These are phyloP conservation scores for Lizanozyma gosingica DNA, from an alignment of 1,139 yeast genomes.

Conservation along the genomic window DNA sequence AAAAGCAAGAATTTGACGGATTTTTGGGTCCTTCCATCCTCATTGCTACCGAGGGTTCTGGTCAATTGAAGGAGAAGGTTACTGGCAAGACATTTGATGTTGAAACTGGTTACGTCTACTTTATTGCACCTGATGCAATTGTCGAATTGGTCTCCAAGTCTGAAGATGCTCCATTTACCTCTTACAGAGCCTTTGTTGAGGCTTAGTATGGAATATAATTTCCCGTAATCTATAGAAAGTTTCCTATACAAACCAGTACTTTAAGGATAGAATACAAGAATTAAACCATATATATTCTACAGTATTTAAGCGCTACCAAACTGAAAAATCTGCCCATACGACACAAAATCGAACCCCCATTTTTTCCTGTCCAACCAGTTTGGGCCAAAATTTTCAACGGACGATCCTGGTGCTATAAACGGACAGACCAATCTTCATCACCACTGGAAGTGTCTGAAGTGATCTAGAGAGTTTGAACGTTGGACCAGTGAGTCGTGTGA, in stretches of 20 bases:
- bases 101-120: conserved; percentile 68
- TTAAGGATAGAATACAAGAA: no score
- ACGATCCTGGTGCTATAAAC: no score
- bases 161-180: conserved; percentile 45
- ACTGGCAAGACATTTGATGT: conserved; percentile 32
- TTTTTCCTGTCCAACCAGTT: not conserved
- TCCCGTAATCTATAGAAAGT: no score
- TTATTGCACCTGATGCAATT: conserved; percentile 70
- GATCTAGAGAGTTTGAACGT: no score
- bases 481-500: no score
- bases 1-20: conserved; percentile 38
- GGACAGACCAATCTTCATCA: no score
- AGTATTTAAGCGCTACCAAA: not conserved
- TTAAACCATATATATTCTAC: not conserved
- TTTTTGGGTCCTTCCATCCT: conserved; percentile 84
- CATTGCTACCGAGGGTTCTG: conserved; percentile 76
- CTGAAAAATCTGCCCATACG: not conserved
- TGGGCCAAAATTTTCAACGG: not conserved
- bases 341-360: not conserved
- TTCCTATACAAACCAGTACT: no score
- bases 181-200: conserved; percentile 85
- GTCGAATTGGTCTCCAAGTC: conserved; percentile 50
- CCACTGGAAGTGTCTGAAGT: no score
- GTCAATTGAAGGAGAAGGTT: conserved; percentile 42
- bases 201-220: no score